Evolutionary conservation across 495 filamentous ascomycete species (phyloP), one percentile per base, ranked within the genome.

Genomic region (Penicillium psychrofluorescens): DNA sequence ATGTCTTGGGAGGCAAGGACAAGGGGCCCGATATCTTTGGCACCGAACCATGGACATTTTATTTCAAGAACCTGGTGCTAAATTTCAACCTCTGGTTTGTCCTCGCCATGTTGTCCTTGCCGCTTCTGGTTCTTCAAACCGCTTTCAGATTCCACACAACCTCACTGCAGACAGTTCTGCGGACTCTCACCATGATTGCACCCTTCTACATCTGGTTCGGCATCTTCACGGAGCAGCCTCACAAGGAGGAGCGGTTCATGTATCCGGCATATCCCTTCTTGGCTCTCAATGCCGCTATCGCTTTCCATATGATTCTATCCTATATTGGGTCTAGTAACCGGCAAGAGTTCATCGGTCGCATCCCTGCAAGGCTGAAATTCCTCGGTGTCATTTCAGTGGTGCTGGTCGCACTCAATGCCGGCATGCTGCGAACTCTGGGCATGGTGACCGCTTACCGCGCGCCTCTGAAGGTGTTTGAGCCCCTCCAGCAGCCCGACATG

Each of bases 211-310:
- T 95, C 61, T 99, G 94, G 94, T 77, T 97, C 16, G 79, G 62
- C 7, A 91, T 97, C 43, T 96, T 99, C 66, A 87, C 88, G 4
- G 58, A 83, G 8, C 92, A 97, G 58, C 83, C 92, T 13, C 94
- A 99, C 73, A 99, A 99, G 55, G 94, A 99, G 63, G 94, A 99
- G 58, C 75, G 94, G 7, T 99, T 99, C 70, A 97, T 99, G 90
- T 97, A 95, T 62, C 91, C 91, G 0, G 84, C 83, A 15, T 99
- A 99, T 60, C 92, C 94, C 8, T 84, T 88, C 41, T 74, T 99
- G 16, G 88, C 85, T n/a, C 73, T 97, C 22, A 92, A 92, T 64
- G 91, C 91, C 10, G 87, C 90, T n/a, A 67, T 95, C 40, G 70
- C 88, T 1, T 70, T 92, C 38, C 88, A 96, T 62, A 81, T 86